A percentile compares a stretch with the other conserved stretches of the same genome.
Evolutionary conservation across 345 rosid genomes (phyloP).

Genomic region (Punica granatum): DNA sequence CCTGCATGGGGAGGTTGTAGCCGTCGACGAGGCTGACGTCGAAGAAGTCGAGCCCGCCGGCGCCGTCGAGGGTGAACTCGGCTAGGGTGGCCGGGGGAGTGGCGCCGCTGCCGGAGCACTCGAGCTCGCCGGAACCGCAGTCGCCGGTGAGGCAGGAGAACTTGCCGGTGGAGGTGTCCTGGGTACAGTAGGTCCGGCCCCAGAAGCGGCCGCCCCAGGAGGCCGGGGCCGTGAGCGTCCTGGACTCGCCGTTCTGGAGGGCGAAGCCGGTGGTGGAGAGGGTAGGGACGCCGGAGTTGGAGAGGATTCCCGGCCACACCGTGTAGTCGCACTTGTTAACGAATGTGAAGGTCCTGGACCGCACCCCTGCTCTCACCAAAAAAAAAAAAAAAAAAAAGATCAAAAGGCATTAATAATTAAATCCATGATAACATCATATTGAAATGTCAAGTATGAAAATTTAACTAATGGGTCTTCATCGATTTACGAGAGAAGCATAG

Average conservation of each 20-base stretch:
- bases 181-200: conserved; percentile 73
- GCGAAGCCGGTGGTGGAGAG: conserved; percentile 76
- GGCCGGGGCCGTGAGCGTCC: conserved; percentile 52
- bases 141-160: conserved; percentile 83
- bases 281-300: conserved; percentile 65
- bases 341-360: conserved; percentile 54
- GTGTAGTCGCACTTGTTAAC: conserved; percentile 68
- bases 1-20: conserved; percentile 27
- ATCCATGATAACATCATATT: neutral
- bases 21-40: conserved; percentile 39
- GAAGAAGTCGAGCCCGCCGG: conserved; percentile 25
- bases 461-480: neutral
- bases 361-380: conserved; percentile 23
- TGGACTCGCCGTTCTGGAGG: conserved; percentile 53
- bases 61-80: conserved; percentile 50
- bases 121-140: conserved; percentile 67
- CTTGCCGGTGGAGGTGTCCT: conserved; percentile 57
- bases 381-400: neutral
- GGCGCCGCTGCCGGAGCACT: conserved; percentile 83
- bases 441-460: neutral
- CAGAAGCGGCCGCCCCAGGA: conserved; percentile 98
- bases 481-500: neutral
- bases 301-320: conserved; percentile 89
- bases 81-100: conserved; percentile 78
- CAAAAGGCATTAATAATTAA: too few relatives aligned